A percentile compares a stretch with the other conserved stretches of the same genome.
Conservation (phyloP, 345 rosid genomes). For the Eucalyptus pauciflora region DNA sequence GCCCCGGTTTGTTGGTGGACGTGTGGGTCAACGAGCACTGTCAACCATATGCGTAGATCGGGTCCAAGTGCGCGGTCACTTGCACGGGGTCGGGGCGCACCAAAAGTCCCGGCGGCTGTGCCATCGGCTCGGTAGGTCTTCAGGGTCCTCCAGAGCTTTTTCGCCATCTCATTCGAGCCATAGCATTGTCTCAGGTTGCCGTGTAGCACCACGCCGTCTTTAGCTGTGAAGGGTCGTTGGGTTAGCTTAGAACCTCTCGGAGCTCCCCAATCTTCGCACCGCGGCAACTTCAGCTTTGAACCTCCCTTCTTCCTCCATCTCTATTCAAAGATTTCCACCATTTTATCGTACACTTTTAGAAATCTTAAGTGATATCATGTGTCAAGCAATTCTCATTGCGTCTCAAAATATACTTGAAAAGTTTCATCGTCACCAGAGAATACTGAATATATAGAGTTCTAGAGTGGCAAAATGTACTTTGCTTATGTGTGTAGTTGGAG, state of each 20-base stretch:
- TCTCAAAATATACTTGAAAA: neutral
- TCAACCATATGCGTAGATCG: conserved; percentile 86
- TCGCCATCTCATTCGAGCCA: conserved; percentile 78
- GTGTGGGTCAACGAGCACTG: conserved; percentile 94
- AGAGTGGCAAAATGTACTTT: neutral
- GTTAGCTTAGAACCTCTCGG: conserved; percentile 91
- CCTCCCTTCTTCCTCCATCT: conserved; percentile 91
- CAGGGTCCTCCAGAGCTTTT: conserved; percentile 79
- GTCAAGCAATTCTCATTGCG: neutral
- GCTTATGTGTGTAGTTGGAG: neutral
- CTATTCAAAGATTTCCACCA: conserved; percentile 5
- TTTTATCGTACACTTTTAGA: neutral
- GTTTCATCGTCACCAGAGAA: neutral
- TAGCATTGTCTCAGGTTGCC: conserved; percentile 73
- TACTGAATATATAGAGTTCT: neutral
- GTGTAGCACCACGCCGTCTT: conserved; percentile 84
- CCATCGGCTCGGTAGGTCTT: conserved; percentile 79
- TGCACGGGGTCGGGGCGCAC: conserved; percentile 89
- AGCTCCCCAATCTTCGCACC: conserved; percentile 89
- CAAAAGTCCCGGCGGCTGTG: conserved; percentile 73
- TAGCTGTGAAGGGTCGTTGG: conserved; percentile 64
- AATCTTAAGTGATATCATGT: neutral
- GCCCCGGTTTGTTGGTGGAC: conserved; percentile 83
- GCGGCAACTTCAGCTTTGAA: conserved; percentile 81
- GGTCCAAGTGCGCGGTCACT: conserved; percentile 79